Evolutionary conservation across 129 eudicot genomes (phyloP).

Genomic region (Gnaphalium uliginosum): DNA sequence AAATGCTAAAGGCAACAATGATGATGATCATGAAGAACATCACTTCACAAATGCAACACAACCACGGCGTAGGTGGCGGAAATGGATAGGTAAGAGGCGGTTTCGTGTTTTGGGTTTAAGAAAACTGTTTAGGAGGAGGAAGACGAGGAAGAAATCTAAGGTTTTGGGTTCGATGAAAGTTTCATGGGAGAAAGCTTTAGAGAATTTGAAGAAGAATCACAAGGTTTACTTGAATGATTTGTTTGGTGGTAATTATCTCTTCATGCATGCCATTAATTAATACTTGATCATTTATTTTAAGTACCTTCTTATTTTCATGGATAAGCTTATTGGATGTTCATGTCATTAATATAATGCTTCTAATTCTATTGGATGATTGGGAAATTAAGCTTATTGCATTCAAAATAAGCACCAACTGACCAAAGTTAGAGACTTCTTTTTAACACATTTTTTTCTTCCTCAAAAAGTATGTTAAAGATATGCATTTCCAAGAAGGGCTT

Average conservation of each 20-base stretch:
- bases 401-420: no score
- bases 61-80: constrained; percentile 15
- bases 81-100: constrained; percentile 21
- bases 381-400: no score
- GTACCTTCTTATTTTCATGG: no score
- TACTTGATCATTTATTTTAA: no score
- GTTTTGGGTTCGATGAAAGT: constrained; percentile 10
- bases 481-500: no score
- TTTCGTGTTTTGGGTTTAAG: constrained; percentile 23
- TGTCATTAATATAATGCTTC: no score
- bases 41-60: constrained; percentile 4
- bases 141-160: constrained; percentile 4
- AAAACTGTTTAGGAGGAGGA: constrained; percentile 22
- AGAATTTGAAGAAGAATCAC: constrained; percentile 24
- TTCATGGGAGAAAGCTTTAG: constrained; percentile 25
- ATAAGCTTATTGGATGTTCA: no score
- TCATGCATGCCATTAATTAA: constrained; percentile 13
- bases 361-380: no score
- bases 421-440: no score
- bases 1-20: constrained; percentile 6
- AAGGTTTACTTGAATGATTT: constrained; percentile 27
- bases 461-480: no score
- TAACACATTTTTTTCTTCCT: no score
- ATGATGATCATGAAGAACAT: not conserved
- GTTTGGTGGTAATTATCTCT: constrained; percentile 24